A percentile compares a stretch with the other conserved stretches of the same genome.
Evolutionary conservation across 2,329 filamentous ascomycete species (phyloP).

Genomic region (Periconia sp.): DNA sequence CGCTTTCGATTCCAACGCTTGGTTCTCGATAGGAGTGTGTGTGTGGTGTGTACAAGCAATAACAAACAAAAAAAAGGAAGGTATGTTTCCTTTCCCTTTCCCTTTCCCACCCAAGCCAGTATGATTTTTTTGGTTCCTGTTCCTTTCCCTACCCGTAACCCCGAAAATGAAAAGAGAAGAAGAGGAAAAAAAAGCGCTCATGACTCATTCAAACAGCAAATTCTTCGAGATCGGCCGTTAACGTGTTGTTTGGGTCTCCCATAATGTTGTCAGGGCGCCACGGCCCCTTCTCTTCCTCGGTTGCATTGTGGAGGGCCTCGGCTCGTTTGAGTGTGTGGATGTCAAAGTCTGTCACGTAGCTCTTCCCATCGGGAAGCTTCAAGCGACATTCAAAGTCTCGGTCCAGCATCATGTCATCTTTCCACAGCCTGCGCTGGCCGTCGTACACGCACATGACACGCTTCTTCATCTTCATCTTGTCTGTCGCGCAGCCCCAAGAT

Average conservation of each 20-base stretch:
- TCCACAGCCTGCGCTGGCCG: conserved; percentile 82
- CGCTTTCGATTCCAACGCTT: conserved; percentile 6
- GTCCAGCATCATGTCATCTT: conserved; percentile 99
- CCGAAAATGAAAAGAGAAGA: neutral
- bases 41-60: neutral
- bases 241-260: conserved; percentile 3
- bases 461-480: conserved; percentile 98
- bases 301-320: conserved; percentile 78
- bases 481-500: conserved; percentile 88
- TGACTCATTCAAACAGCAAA: conserved; percentile 13
- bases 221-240: conserved; percentile 11
- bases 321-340: conserved; percentile 85
- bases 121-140: neutral
- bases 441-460: conserved; percentile 92
- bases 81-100: neutral
- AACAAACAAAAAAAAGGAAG: neutral
- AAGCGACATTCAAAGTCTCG: conserved; percentile 92
- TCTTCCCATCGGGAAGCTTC: conserved; percentile 65
- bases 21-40: conserved; percentile 1
- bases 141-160: neutral
- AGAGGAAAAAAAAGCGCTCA: neutral
- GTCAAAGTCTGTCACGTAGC: conserved; percentile 91
- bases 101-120: neutral
- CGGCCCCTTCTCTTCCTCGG: conserved; percentile 81
- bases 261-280: conserved; percentile 74